phyloP scores from a whole-genome alignment of 2,329 filamentous ascomycete species.

The Sclerotinia minor region DNA sequence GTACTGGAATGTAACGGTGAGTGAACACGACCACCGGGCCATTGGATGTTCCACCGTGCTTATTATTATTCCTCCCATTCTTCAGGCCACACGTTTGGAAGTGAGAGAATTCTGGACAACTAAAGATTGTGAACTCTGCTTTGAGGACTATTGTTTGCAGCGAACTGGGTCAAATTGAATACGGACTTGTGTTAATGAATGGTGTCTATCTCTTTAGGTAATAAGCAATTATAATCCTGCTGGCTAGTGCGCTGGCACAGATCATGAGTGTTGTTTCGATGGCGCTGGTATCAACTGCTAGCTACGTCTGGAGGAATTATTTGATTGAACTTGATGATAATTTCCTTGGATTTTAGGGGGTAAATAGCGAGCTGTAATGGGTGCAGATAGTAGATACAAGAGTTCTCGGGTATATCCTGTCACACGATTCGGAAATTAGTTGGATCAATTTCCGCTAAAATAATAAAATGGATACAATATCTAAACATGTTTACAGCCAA shows the following conservation, averaged over 20 bases:
- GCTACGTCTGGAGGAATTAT: neutral
- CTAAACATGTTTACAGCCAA: neutral
- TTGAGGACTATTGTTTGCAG: neutral
- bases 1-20: too few relatives aligned
- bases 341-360: neutral
- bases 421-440: neutral
- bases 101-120: neutral
- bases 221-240: neutral
- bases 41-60: neutral
- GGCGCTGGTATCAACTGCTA: neutral
- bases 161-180: fast-evolving
- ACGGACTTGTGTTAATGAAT: neutral
- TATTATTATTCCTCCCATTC: conserved; percentile 5
- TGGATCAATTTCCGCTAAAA: neutral
- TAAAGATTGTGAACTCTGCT: neutral
- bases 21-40: neutral
- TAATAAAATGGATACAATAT: neutral
- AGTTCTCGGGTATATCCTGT: conserved; percentile 12
- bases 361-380: neutral
- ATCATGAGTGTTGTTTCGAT: neutral
- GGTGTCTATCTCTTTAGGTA: neutral
- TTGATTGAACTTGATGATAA: neutral
- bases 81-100: neutral
- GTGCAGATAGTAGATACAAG: neutral
- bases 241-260: neutral